Evolutionary conservation across 306 rosid species (phyloP), one percentile per base, ranked within the genome.

Genomic region (Clitoria ternatea): DNA sequence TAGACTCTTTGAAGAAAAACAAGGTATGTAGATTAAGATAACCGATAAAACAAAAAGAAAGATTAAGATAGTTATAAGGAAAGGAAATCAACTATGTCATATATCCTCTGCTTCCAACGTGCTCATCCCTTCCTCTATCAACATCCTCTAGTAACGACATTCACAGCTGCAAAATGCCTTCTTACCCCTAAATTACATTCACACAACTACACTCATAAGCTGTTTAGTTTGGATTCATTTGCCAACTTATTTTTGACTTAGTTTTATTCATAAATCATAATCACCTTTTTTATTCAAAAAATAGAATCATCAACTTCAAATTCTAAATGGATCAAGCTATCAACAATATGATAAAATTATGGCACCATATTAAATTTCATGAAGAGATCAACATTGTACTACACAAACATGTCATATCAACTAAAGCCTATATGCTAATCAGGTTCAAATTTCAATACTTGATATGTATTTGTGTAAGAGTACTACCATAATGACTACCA

Each of bases 161-260:
- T 88, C 87, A 44, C 64, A 54, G 79, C 97, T 90, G 84, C 97
- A 90, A 66, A 85, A 90, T 12, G 92, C 97, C 69, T 68, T 80
- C 52, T 90, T 92, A 10, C 91, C 97, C 72, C 94, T 90, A 82
- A 63, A 77, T 61, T 19, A 44, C 44, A 44, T 13, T 10, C 33
- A 40, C 26, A 30, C 26, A 49, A 37, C 52, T 2, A 32, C 20
- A 47, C 32, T 55, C 12, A 36, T 39, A 7, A 45, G 12, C 23
- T 1, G 2, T n/a, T n/a, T n/a, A n/a, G n/a, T 26, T 36, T 22
- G 14, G 36, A 26, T 14, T 43, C 22, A 22, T 22, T 11, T 5
- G 0, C 7, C 4, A 30, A 18, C 40, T 29, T 10, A 6, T 6
- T 66, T n/a, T 48, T 50, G 32, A 32, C 43, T 47, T 32, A 17